These are phyloP conservation scores for Penicillium robsamsonii DNA, from an alignment of 495 filamentous ascomycete genomes.

Conservation along the genomic window DNA sequence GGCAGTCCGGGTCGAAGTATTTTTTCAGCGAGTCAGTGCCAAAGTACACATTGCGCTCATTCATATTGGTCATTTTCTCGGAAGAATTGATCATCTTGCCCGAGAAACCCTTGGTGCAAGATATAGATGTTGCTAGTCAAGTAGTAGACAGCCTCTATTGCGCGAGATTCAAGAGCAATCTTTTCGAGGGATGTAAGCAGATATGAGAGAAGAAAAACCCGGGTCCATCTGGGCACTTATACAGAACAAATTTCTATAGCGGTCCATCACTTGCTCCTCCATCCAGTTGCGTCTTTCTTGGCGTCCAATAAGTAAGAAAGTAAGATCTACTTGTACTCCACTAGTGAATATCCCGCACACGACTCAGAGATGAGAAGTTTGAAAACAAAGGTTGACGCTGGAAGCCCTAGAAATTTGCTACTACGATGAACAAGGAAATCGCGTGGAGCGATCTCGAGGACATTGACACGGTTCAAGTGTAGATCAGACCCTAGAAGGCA, in stretches of 20 bases:
- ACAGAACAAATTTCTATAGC: conserved; percentile 8
- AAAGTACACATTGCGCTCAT: conserved; percentile 54
- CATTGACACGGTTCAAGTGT: neutral
- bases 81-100: conserved; percentile 5
- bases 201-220: neutral
- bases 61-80: conserved; percentile 36
- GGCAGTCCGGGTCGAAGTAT: conserved; percentile 57
- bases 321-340: conserved; percentile 3
- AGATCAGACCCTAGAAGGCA: conserved; percentile 3
- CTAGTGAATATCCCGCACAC: neutral
- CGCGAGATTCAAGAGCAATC: neutral
- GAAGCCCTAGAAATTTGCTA: conserved; percentile 15
- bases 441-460: conserved; percentile 3
- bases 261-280: neutral
- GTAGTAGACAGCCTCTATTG: neutral
- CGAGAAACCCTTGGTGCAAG: neutral
- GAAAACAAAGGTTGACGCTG: conserved; percentile 9
- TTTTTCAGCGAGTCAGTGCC: conserved; percentile 52
- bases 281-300: conserved; percentile 15
- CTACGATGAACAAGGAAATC: conserved; percentile 7
- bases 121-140: neutral
- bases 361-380: neutral
- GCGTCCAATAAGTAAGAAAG: conserved; percentile 15
- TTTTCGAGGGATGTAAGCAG: neutral
- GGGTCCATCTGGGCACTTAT: conserved; percentile 12